Evolutionary conservation across 768 basidiomycete genomes (phyloP).

Genomic region (Russula sp.): DNA sequence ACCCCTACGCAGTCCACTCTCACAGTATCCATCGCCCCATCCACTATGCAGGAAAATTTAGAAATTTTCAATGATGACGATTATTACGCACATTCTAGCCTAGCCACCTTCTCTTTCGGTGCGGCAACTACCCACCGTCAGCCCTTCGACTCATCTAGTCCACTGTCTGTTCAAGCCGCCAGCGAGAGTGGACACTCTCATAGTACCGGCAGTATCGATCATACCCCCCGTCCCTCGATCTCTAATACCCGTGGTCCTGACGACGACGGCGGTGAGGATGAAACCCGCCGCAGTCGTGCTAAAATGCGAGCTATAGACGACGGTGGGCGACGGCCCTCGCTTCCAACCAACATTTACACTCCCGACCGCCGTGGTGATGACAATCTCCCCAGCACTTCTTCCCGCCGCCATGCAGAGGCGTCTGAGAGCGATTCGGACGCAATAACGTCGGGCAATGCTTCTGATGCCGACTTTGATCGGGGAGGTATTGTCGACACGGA

Average conservation of each 20-base stretch:
- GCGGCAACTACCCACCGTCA: slow-evolving; percentile 33
- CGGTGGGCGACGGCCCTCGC: slow-evolving; percentile 42
- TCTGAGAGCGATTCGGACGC: slow-evolving; percentile 22
- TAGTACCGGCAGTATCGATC: slow-evolving; percentile 38
- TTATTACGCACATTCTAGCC: slow-evolving; percentile 38
- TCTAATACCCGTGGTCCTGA: slow-evolving; percentile 35
- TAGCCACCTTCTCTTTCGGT: slow-evolving; percentile 47
- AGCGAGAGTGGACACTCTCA: slow-evolving; percentile 27
- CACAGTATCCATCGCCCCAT: slow-evolving; percentile 26
- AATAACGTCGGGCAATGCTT: slow-evolving; percentile 7
- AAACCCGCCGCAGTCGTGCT: slow-evolving; percentile 36
- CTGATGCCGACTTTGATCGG: slow-evolving; percentile 22
- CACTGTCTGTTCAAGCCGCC: slow-evolving; percentile 35
- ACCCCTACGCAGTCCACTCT: slow-evolving; percentile 29
- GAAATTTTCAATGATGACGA: slow-evolving; percentile 29
- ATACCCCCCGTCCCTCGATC: slow-evolving; percentile 47
- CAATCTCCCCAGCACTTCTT: neutral
- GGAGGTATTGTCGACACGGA: slow-evolving; percentile 29
- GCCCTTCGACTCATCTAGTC: slow-evolving; percentile 38
- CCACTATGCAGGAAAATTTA: slow-evolving; percentile 31
- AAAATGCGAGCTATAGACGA: slow-evolving; percentile 48
- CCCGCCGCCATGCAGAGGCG: slow-evolving; percentile 11
- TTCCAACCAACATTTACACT: slow-evolving; percentile 38
- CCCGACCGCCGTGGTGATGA: slow-evolving; percentile 19
- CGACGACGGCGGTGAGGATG: slow-evolving; percentile 40